Evolutionary conservation across 78 protist species (phyloP), one percentile per base, ranked within the genome.

Genomic region (Dictyostelium citrinum): DNA sequence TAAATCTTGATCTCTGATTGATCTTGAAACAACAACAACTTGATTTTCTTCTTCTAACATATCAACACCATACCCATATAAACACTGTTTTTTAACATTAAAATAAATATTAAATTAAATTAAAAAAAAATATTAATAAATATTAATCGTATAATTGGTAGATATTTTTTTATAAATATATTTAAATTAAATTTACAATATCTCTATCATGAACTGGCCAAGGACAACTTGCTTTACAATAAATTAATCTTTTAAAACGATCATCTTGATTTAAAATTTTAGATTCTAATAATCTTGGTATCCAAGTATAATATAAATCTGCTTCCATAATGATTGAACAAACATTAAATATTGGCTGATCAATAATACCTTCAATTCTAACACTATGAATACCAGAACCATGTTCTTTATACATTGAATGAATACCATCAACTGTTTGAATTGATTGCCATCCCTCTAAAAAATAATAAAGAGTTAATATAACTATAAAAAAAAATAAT

Each of bases 41-140:
- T 37, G n/a, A 31, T 86, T 74, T 1, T 74, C 41, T 17, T 86
- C 92, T 4, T 86, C 92, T 58, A 86, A 64, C 92, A 86, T 74
- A 31, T 86, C 92, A 9, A 86, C 78, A 27, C 92, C 92, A 45
- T 86, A 86, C 7, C 92, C 92, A 77, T 76, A 86, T 17, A 86
- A 39, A 64, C 61, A 64, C 70, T n/a, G n/a, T n/a, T n/a, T n/a
- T n/a, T n/a, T n/a, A n/a, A n/a, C n/a, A n/a, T n/a, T n/a, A n/a
- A n/a, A n/a, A n/a, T n/a, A n/a, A n/a, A n/a, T n/a, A n/a, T n/a
- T n/a, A n/a, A n/a, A n/a, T n/a, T n/a, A n/a, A n/a, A n/a, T n/a
- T n/a, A n/a, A n/a, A n/a, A n/a, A n/a, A n/a, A n/a, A n/a, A n/a
- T n/a, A n/a, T n/a, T n/a, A n/a, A n/a, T n/a, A n/a, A n/a, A n/a